Evolutionary conservation across 192 early-diverging fungal genomes (phyloP), one percentile per base, ranked within the genome.

Genomic region (Rhizoclosmatium globosum): DNA sequence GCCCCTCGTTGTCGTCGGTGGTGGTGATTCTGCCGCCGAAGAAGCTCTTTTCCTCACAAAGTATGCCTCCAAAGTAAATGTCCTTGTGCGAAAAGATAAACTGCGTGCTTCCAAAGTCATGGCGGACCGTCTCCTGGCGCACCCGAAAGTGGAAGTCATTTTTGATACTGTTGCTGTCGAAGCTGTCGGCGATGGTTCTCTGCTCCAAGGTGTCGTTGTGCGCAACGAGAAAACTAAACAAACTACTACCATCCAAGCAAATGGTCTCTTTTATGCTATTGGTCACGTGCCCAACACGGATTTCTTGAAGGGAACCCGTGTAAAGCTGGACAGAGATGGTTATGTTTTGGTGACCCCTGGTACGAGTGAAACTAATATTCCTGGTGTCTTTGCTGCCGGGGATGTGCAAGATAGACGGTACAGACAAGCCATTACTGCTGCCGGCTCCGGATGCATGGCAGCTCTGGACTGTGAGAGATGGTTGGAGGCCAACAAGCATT

Each of bases 391-490:
- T 91, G 97, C 97, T 76, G 93, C 94, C 45, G 97, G 97, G 77
- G 96, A 99, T 88, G 96, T 99, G 59, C 94, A 97, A 84, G 97
- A 99, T 85, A 94, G 93, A 87, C 88, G 85, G 42, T 99, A 99
- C 86, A 91, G 96, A 66, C 96, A 98, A 82, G 97, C 96, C 17
- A 91, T 99, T 74, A 99, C 96, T 45, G 94, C 94, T 67, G 97
- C 97, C 48, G 96, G 96, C n/a, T 92, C 93, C 45, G 96, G 97
- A 68, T 99, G 97, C 89, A 97, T 97, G 95, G 94, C 96, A 39
- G 97, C 96, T 7, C 87, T 99, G 39, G 97, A 98, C 82, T 92
- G 93, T 82, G 97, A 99, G 85, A 89, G 97, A 83, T 99, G 92
- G 91, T 89, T 99, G 68, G 93, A 92, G 85, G 6, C 50, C 6